Evolutionary conservation across 768 basidiomycete species (phyloP).

Genomic region (Panaeolus cyanescens): DNA sequence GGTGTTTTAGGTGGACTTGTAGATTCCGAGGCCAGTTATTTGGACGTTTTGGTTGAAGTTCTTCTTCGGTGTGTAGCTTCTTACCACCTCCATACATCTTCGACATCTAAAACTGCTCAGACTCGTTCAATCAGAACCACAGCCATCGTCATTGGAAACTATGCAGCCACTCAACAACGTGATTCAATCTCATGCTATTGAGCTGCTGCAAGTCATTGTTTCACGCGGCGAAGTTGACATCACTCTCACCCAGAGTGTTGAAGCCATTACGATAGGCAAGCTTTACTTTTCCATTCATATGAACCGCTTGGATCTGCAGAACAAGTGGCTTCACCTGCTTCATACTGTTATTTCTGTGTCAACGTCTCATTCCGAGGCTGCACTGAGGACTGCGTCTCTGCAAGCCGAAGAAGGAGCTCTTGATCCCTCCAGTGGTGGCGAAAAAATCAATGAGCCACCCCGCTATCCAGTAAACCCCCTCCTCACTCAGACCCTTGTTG

Average conservation of each 20-base stretch:
- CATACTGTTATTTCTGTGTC: constrained; percentile 82
- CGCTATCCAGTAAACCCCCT: constrained; percentile 66
- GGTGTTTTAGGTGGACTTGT: constrained; percentile 32
- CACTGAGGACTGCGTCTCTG: constrained; percentile 19
- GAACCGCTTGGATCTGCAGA: constrained; percentile 80
- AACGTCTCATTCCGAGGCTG: constrained; percentile 35
- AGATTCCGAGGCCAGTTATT: constrained; percentile 64
- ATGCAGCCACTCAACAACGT: constrained; percentile 64
- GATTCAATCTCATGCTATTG: constrained; percentile 76
- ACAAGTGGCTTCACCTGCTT: constrained; percentile 88
- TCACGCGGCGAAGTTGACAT: constrained; percentile 79
- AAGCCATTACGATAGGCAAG: constrained; percentile 72
- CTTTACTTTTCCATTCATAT: constrained; percentile 74
- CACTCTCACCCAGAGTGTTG: constrained; percentile 59
- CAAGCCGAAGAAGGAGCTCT: constrained; percentile 28
- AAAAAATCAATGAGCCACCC: constrained; percentile 30
- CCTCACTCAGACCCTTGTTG: constrained; percentile 75
- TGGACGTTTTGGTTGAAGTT: constrained; percentile 76
- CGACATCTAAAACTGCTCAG: constrained; percentile 36
- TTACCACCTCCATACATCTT: background rate
- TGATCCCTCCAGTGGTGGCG: constrained; percentile 34
- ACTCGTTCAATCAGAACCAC: constrained; percentile 79
- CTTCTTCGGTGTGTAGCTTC: constrained; percentile 60
- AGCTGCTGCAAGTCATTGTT: constrained; percentile 81
- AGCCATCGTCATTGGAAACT: constrained; percentile 37